Base-by-base conservation (phyloP, 2,329 filamentous ascomycete genomes). In the Dothideomycetidae sp. region DNA sequence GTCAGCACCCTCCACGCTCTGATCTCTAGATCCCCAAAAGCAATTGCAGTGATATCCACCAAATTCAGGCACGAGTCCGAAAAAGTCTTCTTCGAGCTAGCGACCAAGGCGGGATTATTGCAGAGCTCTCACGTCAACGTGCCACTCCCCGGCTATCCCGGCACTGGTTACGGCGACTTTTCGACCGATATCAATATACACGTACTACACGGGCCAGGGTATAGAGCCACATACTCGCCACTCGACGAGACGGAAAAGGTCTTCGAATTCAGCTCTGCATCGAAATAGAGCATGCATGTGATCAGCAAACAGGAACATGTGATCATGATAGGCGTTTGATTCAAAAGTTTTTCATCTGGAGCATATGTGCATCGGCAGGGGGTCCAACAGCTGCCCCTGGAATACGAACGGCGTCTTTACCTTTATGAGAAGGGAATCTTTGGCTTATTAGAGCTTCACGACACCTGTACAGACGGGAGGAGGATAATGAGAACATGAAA, bases 41-140 rank as follows among this genome's bases (percentile, higher is more conserved):
- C 66, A 0, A 48, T 70, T 16, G 54, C 77, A 14, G 55, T 76
- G 11, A 61, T 82, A 16, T 72, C 75, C 2, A 70, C 78, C 57
- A 83, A 83, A 54, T 67, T 71, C 41, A 64, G 78, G 19, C 78
- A 82, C 53, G 66, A 71, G 3, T 77, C 71, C 44, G 78, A 83
- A 52, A 60, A 64, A 5, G 56, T 73, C 2, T 81, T 82, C 55
- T 81, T 80, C 51, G 65, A 73, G 3, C 56, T 79, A 30, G 75
- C 76, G 48, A 45, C 40, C 35, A 45, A 50, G 13, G 53, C 49
- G 3, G 53, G 52, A 2, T 45, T 58, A 17, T 42, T 52, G 21
- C 46, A 50, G 32, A 51, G 50, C 28, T 49, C 50, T 11, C 48
- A 42, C 12, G 48, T 50, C 33, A 42, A 50, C 19, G 30, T 56